Percentiles rank a stretch among this genome's conserved stretches.
Evolutionary conservation across 768 basidiomycete genomes (phyloP).

Genomic region (Strobilomyces dryophilus): DNA sequence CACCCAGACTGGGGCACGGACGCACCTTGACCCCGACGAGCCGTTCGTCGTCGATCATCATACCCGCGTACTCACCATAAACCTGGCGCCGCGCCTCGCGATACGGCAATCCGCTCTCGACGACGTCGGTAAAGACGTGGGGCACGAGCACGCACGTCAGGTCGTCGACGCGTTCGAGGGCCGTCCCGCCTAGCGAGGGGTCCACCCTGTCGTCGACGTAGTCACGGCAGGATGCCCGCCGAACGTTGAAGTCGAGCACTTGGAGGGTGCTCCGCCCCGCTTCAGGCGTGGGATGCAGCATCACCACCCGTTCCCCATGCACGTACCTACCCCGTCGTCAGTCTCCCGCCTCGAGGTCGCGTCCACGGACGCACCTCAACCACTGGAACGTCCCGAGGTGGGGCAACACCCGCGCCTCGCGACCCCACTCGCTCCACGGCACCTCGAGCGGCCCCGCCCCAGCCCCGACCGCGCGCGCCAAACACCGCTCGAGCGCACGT

Average conservation of each 20-base stretch:
- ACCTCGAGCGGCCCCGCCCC: constrained; percentile 1
- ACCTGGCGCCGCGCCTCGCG: constrained; percentile 21
- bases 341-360: too few relatives aligned
- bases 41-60: constrained; percentile 42
- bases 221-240: not conserved
- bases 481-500: constrained; percentile 21
- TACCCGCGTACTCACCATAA: constrained; percentile 32
- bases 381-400: constrained; percentile 33
- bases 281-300: constrained; percentile 14
- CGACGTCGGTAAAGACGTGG: constrained; percentile 20
- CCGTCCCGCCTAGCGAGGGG: not conserved
- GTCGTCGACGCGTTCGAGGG: constrained; percentile 3
- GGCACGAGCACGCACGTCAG: constrained; percentile 11
- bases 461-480: constrained; percentile 1
- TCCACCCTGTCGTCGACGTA: not conserved
- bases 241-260: constrained; percentile 33
- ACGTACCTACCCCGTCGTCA: constrained; percentile 30
- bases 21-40: constrained; percentile 39
- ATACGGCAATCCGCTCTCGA: constrained; percentile 33
- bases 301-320: constrained; percentile 38
- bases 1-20: not conserved
- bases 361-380: constrained; percentile 31
- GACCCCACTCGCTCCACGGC: constrained; percentile 41
- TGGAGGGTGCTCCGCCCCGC: constrained; percentile 11
- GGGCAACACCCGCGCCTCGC: constrained; percentile 31